Evolutionary conservation across 176 grass and related monocot genomes (phyloP).

Genomic region (Dactylis glomerata): DNA sequence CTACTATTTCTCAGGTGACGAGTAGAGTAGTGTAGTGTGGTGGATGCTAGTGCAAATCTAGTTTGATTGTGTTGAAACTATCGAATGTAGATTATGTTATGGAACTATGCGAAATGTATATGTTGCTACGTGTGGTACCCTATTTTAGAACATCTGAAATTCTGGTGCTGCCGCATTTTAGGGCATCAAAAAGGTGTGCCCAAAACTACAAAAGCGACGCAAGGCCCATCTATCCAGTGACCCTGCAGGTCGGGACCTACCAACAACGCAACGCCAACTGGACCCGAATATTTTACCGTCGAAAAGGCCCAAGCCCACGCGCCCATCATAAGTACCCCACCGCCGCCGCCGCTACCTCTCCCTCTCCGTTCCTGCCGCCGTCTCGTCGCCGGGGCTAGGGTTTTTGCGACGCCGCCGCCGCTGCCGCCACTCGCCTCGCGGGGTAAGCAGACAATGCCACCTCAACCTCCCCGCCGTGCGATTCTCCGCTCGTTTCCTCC

Average conservation of each 20-base stretch:
- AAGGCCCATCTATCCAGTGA: background rate
- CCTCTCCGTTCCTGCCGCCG: background rate
- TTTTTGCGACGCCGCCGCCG: background rate
- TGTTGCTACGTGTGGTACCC: too few species aligned
- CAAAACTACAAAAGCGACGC: too few species aligned
- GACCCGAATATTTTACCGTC: background rate
- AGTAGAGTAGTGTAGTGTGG: too few species aligned
- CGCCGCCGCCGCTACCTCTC: background rate
- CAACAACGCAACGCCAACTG: background rate
- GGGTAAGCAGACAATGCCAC: background rate
- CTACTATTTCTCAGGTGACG: too few species aligned
- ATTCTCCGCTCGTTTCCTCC: background rate
- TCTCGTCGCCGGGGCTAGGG: conserved; percentile 33
- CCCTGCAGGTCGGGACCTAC: background rate
- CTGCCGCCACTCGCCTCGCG: background rate
- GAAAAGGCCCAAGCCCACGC: background rate
- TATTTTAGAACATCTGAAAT: too few species aligned
- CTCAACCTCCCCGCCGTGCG: background rate
- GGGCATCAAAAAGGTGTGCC: too few species aligned
- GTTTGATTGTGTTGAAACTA: too few species aligned
- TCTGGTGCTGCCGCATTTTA: too few species aligned
- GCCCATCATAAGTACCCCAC: background rate
- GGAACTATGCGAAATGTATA: too few species aligned
- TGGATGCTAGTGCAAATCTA: too few species aligned
- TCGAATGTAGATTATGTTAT: too few species aligned